These are phyloP conservation scores for Paramecium primaurelia DNA, from an alignment of 73 alveolate species.

Conservation along the genomic window DNA sequence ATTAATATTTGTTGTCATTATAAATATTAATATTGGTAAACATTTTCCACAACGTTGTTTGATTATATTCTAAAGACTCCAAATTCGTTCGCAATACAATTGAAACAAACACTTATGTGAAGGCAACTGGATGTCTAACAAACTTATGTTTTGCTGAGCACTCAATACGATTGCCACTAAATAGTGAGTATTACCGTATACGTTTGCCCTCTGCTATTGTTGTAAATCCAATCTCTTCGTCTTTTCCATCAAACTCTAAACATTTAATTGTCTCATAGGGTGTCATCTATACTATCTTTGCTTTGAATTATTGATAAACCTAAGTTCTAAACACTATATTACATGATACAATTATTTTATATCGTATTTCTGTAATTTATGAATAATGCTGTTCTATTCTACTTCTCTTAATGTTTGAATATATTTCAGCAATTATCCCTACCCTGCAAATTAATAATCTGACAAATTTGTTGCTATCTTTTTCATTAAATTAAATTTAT, in stretches of 20 bases:
- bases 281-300: not conserved
- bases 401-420: not conserved
- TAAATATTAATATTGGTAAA: slow-evolving; percentile 57
- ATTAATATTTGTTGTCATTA: slow-evolving; percentile 74
- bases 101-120: slow-evolving; percentile 82
- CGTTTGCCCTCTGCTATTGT: slow-evolving; percentile 6
- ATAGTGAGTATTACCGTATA: not conserved
- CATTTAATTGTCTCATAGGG: not conserved
- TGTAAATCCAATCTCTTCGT: not conserved
- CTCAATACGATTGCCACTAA: slow-evolving; percentile 6
- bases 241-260: not conserved
- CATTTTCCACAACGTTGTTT: not conserved
- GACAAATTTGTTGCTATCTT: not conserved
- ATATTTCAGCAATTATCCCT: not conserved
- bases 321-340: not conserved
- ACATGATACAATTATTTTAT: not conserved
- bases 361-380: not conserved
- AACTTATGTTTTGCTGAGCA: not conserved
- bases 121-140: slow-evolving; percentile 74
- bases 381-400: not conserved
- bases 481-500: not conserved
- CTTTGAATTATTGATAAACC: not conserved
- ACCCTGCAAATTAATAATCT: not conserved
- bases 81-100: slow-evolving; percentile 54
- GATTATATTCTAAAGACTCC: slow-evolving; percentile 5